Percentiles rank a stretch among this genome's conserved stretches.
Evolutionary conservation across 2,329 filamentous ascomycete species (phyloP).

Genomic region (Aureobasidium namibiae): DNA sequence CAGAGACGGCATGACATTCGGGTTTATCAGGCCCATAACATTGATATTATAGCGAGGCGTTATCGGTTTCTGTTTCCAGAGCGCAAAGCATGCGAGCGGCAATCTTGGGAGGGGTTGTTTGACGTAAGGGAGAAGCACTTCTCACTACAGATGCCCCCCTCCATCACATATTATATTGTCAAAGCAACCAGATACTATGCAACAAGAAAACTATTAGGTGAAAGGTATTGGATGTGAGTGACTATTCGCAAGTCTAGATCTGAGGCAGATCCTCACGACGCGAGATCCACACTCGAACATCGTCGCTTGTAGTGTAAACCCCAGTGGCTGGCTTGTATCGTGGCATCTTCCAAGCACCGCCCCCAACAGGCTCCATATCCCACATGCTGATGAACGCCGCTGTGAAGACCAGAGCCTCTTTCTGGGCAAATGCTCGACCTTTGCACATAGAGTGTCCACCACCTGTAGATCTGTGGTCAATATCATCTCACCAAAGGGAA

Average conservation of each 20-base stretch:
- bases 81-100: neutral
- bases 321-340: conserved; percentile 39
- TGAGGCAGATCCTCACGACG: conserved; percentile 9
- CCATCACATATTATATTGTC: neutral
- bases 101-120: neutral
- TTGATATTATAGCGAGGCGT: conserved; percentile 10
- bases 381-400: conserved; percentile 48
- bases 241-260: neutral
- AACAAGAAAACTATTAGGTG: neutral
- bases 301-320: conserved; percentile 42
- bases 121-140: neutral
- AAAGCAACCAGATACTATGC: neutral
- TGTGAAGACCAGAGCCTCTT: conserved; percentile 42
- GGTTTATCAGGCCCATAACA: neutral
- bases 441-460: conserved; percentile 42
- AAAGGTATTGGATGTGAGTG: neutral
- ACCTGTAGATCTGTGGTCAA: conserved; percentile 22
- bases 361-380: conserved; percentile 43
- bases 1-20: neutral
- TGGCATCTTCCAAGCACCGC: conserved; percentile 44
- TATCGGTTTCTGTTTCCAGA: conserved; percentile 2
- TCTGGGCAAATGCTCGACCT: conserved; percentile 42
- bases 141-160: neutral
- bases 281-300: conserved; percentile 47
- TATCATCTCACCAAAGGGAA: neutral